phyloP scores from a whole-genome alignment of 257 asterid species.

The Ballota nigra region DNA sequence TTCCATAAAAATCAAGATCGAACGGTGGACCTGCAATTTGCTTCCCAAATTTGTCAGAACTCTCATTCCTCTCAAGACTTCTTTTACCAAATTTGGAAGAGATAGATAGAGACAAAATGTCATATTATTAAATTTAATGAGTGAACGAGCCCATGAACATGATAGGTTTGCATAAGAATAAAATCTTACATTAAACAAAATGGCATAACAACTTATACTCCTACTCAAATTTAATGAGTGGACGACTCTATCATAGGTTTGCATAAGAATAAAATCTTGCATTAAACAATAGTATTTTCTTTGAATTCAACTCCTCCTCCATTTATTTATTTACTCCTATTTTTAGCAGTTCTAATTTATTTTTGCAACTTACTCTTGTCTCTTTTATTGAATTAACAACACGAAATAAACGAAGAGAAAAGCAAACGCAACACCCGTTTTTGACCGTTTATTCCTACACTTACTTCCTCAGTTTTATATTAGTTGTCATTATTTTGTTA shows the following conservation, averaged over 20 bases:
- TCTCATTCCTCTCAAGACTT: no score
- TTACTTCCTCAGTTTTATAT: no score
- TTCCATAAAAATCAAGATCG: no score
- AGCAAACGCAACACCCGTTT: no score
- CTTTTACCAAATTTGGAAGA: not conserved
- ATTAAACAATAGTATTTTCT: not conserved
- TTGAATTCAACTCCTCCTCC: not conserved
- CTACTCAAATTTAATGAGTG: not conserved
- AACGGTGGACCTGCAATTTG: no score
- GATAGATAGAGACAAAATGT: not conserved
- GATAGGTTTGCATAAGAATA: not conserved
- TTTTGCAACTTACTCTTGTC: no score
- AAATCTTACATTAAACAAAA: not conserved
- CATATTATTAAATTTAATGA: no score
- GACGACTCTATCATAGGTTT: not conserved
- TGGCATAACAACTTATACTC: not conserved
- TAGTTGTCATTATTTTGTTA: no score
- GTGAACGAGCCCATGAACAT: not conserved
- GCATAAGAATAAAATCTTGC: not conserved
- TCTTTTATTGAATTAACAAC: no score
- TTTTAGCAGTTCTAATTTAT: no score
- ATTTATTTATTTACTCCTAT: not conserved
- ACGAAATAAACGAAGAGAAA: no score
- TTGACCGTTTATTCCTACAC: no score
- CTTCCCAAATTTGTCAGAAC: not conserved